Base-by-base conservation (phyloP, 768 basidiomycete species). In the Phylloporus sp. region DNA sequence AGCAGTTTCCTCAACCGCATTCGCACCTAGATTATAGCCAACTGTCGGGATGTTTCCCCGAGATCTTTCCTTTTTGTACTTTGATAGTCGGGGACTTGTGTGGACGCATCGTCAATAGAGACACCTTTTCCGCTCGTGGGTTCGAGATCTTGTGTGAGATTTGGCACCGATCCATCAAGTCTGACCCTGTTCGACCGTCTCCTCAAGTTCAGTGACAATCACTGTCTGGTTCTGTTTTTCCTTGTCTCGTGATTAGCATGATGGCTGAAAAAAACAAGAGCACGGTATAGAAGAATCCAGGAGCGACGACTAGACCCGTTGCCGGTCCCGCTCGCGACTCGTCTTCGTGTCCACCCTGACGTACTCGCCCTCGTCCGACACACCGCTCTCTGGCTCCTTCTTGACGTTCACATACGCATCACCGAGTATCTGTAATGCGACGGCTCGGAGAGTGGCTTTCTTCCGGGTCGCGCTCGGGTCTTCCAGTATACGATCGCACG, bases 351-450 rank as follows among this genome's bases (percentile, higher is more conserved):
- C 91, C 23, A 94, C 75, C 63, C 80, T 78, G 44, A 93, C 91
- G 61, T 91, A 94, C 61, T 91, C 92, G 57, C 76, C 79, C 53
- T 92, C 89, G 45, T 84, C 83, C 5, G 71, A 51, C 18, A 63
- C 0, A 11, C 22, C 59, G 36, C 49, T 62, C 11, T 75, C 65
- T 12, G 72, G 63, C 8, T 88, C 88, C 67, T 87, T 88, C 73
- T 76, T 81, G 28, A 89, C 88, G 16, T 64, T 64, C 68, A 80
- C 74, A 60, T 83, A 95, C 5, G 88, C 86, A 55, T 91, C 88
- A 6, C 92, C 92, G 2, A 95, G 73, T 35, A 93, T 85, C 64
- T 91, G 88, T 59, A 95, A 63, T 4, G 89, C 91, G 20, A 88
- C 79, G 0, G 93, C 93, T 16, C 92, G 79, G 47, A 92, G 70